phyloP scores from a whole-genome alignment of 2,329 filamentous ascomycete species.

The Cercospora sojina region DNA sequence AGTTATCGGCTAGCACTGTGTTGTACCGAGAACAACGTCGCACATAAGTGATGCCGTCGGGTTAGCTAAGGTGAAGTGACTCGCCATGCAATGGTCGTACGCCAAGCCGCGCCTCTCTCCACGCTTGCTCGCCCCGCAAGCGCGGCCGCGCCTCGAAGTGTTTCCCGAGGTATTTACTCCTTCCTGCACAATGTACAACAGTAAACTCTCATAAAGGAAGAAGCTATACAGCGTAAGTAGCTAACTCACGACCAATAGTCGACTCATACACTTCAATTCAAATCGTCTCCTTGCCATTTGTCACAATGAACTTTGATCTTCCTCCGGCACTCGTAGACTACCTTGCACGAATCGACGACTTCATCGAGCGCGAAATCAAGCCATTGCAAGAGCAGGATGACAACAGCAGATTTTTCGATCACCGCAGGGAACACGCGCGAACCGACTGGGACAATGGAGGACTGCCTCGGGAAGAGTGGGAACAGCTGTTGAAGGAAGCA shows the following conservation, averaged over 20 bases:
- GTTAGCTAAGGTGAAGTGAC: not conserved
- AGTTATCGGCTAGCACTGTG: not conserved
- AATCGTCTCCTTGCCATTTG: not conserved
- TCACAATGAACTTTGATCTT: constrained; percentile 56
- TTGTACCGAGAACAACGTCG: not conserved
- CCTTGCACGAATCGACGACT: constrained; percentile 54
- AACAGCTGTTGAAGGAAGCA: constrained; percentile 53
- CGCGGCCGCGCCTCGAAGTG: not conserved
- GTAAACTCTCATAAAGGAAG: not conserved
- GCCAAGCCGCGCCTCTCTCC: not conserved
- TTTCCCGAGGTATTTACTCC: not conserved
- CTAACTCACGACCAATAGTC: not conserved
- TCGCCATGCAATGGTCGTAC: not conserved
- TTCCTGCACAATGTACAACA: constrained; percentile 1
- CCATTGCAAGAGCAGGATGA: constrained; percentile 57
- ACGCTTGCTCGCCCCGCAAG: not conserved
- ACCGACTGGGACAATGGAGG: constrained; percentile 61
- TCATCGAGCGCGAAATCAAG: constrained; percentile 55
- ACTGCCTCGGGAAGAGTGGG: constrained; percentile 60
- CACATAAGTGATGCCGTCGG: not conserved
- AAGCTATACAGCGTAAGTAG: not conserved
- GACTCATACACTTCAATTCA: not conserved
- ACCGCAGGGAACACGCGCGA: constrained; percentile 61
- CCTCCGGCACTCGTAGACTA: constrained; percentile 52
- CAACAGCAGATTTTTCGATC: constrained; percentile 65